Evolutionary conservation across 768 basidiomycete genomes (phyloP), one percentile per base, ranked within the genome.

Genomic region (Russula foetens): DNA sequence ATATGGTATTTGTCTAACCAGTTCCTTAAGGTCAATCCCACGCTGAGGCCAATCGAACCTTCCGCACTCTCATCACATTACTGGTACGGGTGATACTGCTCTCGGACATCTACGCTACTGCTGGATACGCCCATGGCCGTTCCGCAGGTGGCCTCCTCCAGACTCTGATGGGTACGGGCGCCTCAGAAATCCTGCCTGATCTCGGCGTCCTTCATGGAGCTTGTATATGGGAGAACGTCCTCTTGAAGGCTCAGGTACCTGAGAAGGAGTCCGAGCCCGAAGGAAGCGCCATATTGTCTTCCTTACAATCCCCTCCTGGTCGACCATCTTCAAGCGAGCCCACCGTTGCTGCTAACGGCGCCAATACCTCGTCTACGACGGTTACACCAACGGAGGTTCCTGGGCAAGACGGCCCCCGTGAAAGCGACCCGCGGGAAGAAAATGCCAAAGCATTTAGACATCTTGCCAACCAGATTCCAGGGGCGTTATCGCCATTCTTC

Each of bases 221-320:
- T 1, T 85, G 83, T 62, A 81, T 92, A 7, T 92, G 90, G 88
- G 92, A 96, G 73, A 93, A 91, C 66, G 88, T 92, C 43, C 73
- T 84, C 19, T 78, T 97, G 52, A 88, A 87, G 65, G 75, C 78
- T 19, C 82, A 80, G 26, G 72, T 86, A 43, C 71, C 76, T n/a
- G 62, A 56, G 45, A 64, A 66, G 46, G 65, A 57, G 21, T 39
- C 55, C 12, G 55, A 80, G 67, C 82, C 19, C 72, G 76, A 57
- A 67, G 75, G 23, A 78, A 77, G 4, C 73, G 76, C 15, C 67
- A 68, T 38, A 68, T 75, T 15, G 79, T 79, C 83, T 7, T 58
- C 78, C 35, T 78, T 78, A 54, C 76, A 76, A 59, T 79, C 80
- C 6, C 77, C 83, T 8, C 77, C 83, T 8, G 77, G 75, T 60